Evolutionary conservation across 208 protist genomes (phyloP), one percentile per base, ranked within the genome.

Genomic region (Leishmania gerbilli): DNA sequence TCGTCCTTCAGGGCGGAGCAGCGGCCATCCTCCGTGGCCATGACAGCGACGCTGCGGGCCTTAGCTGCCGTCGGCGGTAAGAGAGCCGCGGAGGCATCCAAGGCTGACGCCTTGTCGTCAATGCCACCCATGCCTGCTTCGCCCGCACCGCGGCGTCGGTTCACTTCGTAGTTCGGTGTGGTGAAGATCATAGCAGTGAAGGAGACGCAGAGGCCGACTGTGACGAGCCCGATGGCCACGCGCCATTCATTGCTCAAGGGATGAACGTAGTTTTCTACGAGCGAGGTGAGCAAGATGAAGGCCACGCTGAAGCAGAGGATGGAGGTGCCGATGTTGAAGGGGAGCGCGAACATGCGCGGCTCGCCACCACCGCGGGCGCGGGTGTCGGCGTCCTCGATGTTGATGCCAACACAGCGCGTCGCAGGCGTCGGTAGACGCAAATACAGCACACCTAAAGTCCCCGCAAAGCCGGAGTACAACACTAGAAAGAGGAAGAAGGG

Each of bases 401-500:
- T 94, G 27, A 96, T 86, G 24, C 93, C 93, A 42, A 95, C 87
- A 79, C 89, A 93, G 11, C 85, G 81, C 9, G 90, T 93, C 2
- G 75, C 77, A 8, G 78, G 77, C 0, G 86, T 89, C 0, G 93
- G 93, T 27, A 96, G 83, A 11, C 84, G 84, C 74, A 96, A 71
- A 56, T 88, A 90, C 40, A 84, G 49, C 11, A 89, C 87, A 40
- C 90, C 87, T 37, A 96, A 87, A 2, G 89, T 77, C 5, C 91
- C 93, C 4, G 92, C 84, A 53, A 87, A 74, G 27, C 86, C 77
- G 34, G 89, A 93, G 83, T 91, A 95, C 40, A 88, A 51, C 31
- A 87, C 56, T 19, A 96, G 79, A 71, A 95, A 95, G 0, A 86
- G 71, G 58, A 96, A 94, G 79, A 96, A 95, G 9, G 88, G 87